Percentiles rank a stretch among this genome's conserved stretches.
Evolutionary conservation across 2,329 filamentous ascomycete species (phyloP).

Genomic region (Colletotrichum salicis): DNA sequence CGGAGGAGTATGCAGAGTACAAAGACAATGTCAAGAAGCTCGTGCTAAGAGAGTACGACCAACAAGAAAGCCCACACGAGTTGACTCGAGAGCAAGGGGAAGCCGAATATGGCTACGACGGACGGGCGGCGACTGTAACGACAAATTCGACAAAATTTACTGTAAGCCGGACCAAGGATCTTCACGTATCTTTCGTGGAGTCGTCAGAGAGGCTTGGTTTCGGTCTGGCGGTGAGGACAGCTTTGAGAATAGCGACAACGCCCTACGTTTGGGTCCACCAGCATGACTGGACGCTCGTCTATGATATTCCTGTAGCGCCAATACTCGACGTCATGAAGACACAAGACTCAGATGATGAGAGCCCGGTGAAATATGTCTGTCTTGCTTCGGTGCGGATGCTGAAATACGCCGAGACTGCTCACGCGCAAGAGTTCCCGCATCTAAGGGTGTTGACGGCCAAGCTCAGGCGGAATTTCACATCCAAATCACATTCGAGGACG

Average conservation of each 20-base stretch:
- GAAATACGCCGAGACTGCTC: constrained; percentile 59
- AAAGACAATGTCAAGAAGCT: constrained; percentile 59
- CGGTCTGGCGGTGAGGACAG: constrained; percentile 63
- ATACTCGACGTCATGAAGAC: constrained; percentile 59
- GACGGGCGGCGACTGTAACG: neutral
- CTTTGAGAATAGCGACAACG: constrained; percentile 56
- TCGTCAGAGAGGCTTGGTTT: constrained; percentile 60
- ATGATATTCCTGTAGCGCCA: constrained; percentile 54
- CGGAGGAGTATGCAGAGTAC: constrained; percentile 54
- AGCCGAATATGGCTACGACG: constrained; percentile 60
- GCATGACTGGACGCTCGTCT: constrained; percentile 64
- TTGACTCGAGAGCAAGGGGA: constrained; percentile 39
- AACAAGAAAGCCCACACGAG: neutral
- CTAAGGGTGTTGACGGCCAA: constrained; percentile 54
- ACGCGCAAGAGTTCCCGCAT: constrained; percentile 54
- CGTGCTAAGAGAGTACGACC: constrained; percentile 45
- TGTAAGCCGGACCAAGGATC: constrained; percentile 47
- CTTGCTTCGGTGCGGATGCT: constrained; percentile 63
- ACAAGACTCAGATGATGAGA: constrained; percentile 40
- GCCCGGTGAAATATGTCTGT: constrained; percentile 63
- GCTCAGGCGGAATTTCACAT: constrained; percentile 53
- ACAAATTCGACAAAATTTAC: constrained; percentile 39
- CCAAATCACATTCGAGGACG: constrained; percentile 14
- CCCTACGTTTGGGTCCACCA: constrained; percentile 68
- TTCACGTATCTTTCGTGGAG: constrained; percentile 60